Base-by-base conservation (phyloP, 495 filamentous ascomycete genomes). In the Paragyromitra xinjiangensis region DNA sequence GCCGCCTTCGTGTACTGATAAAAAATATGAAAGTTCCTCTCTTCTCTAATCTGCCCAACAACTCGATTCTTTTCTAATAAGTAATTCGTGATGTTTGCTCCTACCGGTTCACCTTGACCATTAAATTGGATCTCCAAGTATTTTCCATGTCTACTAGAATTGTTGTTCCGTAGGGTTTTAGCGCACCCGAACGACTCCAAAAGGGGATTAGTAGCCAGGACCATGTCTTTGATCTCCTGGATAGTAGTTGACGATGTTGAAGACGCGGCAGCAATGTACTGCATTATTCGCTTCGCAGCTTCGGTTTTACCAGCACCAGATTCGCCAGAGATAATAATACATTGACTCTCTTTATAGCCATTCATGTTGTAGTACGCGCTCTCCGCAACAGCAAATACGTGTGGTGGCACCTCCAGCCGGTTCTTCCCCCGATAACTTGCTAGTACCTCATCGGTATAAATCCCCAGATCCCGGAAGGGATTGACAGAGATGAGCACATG, bases 401-500 rank as follows among this genome's bases (percentile, higher is more conserved):
- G 96, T 8, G 96, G 96, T 22, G 95, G 93, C 70, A 91, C 89
- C 87, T 99, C 95, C 78, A 99, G 88, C 63, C 96, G 90, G 85
- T 99, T 99, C 89, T 98, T 98, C 71, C 94, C 95, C 81, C 89
- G 89, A 85, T 99, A 98, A 71, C 91, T 93, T 58, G 94, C 89
- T 78, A 98, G 90, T 42, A 98, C 94, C 75, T 89, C 85, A 74
- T 98, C 95, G 79, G 94, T 98, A 86, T 99, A 99, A 84, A 99
- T 98, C 69, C 95, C 96, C 87, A 99, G 88, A 82, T 99, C 96
- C 83, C 92, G 90, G 85, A 99, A 99, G 56, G 96, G 96, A 85
- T 99, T 99, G 85, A 99, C 96, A 37, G 96, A 98, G 78, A 99
- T 96, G 87, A 99, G 84, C 84, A 99, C 96, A 93, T 98, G 95